These are phyloP conservation scores for Leccinellum albellum DNA, from an alignment of 768 basidiomycete species.

Conservation along the genomic window DNA sequence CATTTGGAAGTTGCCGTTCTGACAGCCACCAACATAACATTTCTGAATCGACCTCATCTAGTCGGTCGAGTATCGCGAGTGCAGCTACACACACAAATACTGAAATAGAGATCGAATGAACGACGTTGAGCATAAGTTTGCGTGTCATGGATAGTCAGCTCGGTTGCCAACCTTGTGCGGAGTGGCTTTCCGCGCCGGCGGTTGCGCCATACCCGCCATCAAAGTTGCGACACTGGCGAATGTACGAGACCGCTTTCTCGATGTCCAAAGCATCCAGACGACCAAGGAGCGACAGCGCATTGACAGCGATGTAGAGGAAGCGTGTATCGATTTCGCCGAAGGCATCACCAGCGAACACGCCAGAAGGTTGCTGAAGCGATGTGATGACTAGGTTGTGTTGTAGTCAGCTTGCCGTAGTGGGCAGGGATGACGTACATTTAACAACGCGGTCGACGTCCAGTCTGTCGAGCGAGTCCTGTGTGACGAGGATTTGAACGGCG, in stretches of 20 bases:
- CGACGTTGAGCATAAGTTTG: neutral
- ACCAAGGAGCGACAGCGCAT: constrained; percentile 77
- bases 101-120: constrained; percentile 27
- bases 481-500: constrained; percentile 88
- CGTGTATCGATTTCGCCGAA: constrained; percentile 94
- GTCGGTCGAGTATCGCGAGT: constrained; percentile 78
- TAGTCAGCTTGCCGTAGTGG: neutral
- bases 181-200: constrained; percentile 89
- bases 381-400: constrained; percentile 58
- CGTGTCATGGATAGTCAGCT: neutral
- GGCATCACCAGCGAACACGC: constrained; percentile 83
- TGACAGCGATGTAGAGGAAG: constrained; percentile 86
- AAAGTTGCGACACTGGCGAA: constrained; percentile 81
- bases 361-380: constrained; percentile 80
- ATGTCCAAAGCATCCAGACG: constrained; percentile 64
- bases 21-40: constrained; percentile 90
- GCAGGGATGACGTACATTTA: constrained; percentile 50
- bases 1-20: constrained; percentile 88
- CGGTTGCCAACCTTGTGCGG: constrained; percentile 69
- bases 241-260: constrained; percentile 66
- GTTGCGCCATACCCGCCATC: constrained; percentile 90
- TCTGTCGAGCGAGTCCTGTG: constrained; percentile 74
- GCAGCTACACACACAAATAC: constrained; percentile 90
- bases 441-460: constrained; percentile 69
- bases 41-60: constrained; percentile 77